Evolutionary conservation across 1,139 yeast species (phyloP).

Genomic region (Tardiomyces depauwii): DNA sequence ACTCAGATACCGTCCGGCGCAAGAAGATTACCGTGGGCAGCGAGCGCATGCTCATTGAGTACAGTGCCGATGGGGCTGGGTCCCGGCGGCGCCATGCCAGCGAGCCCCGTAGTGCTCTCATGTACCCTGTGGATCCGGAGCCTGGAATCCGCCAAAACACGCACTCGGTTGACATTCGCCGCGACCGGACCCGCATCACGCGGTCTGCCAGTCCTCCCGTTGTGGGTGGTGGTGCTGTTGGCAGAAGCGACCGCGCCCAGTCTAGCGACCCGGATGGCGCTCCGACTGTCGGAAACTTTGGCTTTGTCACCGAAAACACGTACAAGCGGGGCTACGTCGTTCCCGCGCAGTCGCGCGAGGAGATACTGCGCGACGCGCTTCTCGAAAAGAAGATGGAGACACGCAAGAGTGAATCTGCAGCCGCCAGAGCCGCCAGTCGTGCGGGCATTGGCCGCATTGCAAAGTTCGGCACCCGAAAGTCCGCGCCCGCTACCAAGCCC

Average conservation of each 20-base stretch:
- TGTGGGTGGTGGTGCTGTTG: background rate
- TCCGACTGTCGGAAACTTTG: slow-evolving; percentile 10
- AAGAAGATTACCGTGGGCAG: background rate
- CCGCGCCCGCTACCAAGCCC: no score
- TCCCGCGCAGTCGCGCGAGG: slow-evolving; percentile 10
- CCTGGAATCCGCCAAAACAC: background rate
- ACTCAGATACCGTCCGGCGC: background rate
- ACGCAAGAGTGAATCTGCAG: background rate
- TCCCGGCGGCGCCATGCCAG: background rate
- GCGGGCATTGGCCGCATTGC: background rate
- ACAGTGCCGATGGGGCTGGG: background rate
- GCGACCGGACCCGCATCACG: background rate
- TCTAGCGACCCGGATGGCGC: background rate
- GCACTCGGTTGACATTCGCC: background rate
- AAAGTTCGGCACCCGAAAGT: background rate
- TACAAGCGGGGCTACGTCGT: slow-evolving; percentile 4
- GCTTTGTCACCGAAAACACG: slow-evolving; percentile 11
- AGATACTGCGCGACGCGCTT: slow-evolving; percentile 8
- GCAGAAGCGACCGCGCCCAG: background rate
- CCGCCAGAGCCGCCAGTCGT: background rate
- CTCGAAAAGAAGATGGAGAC: slow-evolving; percentile 6
- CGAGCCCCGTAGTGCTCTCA: background rate
- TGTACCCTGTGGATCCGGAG: background rate
- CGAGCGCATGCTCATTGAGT: background rate
- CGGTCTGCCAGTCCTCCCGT: no score